Evolutionary conservation across 129 eudicot genomes (phyloP).

Genomic region (Cynara cardunculus): DNA sequence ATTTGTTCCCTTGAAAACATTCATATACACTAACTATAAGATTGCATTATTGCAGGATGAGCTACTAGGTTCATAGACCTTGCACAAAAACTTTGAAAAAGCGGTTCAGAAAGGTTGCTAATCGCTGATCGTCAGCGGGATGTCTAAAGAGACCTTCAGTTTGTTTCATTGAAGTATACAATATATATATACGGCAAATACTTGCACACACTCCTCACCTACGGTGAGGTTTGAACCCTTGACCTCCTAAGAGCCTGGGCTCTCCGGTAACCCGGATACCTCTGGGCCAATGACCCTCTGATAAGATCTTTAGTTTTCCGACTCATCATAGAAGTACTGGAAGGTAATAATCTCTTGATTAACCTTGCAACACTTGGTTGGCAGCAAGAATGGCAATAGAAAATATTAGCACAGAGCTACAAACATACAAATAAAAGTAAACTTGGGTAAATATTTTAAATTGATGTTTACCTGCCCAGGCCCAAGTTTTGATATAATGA

Average conservation of each 20-base stretch:
- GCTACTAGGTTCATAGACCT: no score
- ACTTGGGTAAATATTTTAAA: neutral
- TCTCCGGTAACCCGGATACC: no score
- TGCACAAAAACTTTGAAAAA: neutral
- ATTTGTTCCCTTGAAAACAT: no score
- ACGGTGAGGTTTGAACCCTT: no score
- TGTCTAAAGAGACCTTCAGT: no score
- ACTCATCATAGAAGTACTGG: neutral
- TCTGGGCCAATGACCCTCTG: neutral
- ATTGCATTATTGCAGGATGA: no score
- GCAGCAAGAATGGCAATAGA: neutral
- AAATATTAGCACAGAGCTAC: neutral
- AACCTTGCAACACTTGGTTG: neutral
- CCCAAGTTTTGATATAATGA: slow-evolving; percentile 69
- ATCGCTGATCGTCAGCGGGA: no score
- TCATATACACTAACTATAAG: no score
- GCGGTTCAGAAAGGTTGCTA: neutral
- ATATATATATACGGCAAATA: no score
- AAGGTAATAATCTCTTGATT: neutral
- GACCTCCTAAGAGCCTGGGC: no score
- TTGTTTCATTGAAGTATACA: no score
- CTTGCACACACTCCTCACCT: no score
- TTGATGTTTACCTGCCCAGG: slow-evolving; percentile 66
- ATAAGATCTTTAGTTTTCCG: neutral
- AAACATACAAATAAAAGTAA: neutral